Base-by-base conservation (phyloP, 164 flowering plant species). In the Buxus sempervirens region DNA sequence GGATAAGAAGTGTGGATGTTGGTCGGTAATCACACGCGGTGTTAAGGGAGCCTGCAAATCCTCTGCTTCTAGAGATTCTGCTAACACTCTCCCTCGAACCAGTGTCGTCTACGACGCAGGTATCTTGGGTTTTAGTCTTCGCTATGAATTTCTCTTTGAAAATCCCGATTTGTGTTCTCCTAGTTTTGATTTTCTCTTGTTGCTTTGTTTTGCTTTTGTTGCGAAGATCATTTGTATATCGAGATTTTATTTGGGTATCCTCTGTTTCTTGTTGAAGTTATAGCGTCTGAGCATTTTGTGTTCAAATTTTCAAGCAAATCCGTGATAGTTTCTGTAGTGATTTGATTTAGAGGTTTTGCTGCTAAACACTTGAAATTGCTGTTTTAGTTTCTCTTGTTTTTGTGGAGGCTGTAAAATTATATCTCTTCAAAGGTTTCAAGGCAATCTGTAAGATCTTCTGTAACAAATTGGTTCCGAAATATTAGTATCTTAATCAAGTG, bases 71-170 rank as follows among this genome's bases (percentile, higher is more conserved):
- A 83, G 62, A 59, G 77, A 80, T 70, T 80, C 90, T 72, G 74
- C 85, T 53, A 84, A 83, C 69, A 60, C 84, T 61, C 81, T 89
- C 71, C 96, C 96, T 65, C 79, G 93, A 60, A 84, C 88, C 59
- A 90, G 93, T 72, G 86, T 89, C 62, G 96, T 90, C 60, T 86
- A 89, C 80, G 97, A 93, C 78, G 89, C 94, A 71, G 97, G 96
- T 88, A 66, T 49, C 0, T 20, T 26, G 63, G 6, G 8, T 38
- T 41, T 56, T 41, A 27, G 20, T 56, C 25, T 18, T 45, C 55
- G 4, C 15, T 22, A 49, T 8, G 20, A 2, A 10, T 41, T 66
- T 41, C 22, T 64, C 27, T 9, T 59, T 51, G 32, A 54, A 36
- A 63, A 27, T 72, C 32, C 19, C 23, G 27, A 56, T 56, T n/a